Conservation (phyloP, 441 rosid genomes). For the Populus hybrid region DNA sequence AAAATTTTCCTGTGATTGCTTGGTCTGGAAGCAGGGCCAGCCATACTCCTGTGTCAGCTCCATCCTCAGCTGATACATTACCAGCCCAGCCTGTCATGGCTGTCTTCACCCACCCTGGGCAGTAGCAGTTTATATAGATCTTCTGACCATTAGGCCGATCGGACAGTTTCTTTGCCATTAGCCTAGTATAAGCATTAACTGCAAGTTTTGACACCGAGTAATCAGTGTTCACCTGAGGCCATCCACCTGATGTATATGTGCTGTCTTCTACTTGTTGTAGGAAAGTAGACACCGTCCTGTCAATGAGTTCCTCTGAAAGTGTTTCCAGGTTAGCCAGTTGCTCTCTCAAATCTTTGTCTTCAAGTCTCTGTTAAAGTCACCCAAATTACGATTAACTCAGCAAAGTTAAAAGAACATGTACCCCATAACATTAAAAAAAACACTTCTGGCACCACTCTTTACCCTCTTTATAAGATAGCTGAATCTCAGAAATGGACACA, state of each 20-base stretch:
- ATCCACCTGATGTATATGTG: slow-evolving; percentile 77
- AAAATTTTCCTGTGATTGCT: slow-evolving; percentile 69
- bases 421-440: neutral
- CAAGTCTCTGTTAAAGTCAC: slow-evolving; percentile 52
- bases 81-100: slow-evolving; percentile 94
- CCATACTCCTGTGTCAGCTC: slow-evolving; percentile 96
- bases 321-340: slow-evolving; percentile 47
- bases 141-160: slow-evolving; percentile 59
- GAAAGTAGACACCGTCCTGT: slow-evolving; percentile 50
- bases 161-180: slow-evolving; percentile 51
- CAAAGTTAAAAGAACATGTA: neutral
- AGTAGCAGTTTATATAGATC: slow-evolving; percentile 75
- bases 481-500: neutral
- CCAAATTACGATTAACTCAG: slow-evolving; percentile 10
- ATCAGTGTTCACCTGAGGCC: slow-evolving; percentile 82
- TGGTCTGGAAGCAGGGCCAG: slow-evolving; percentile 68
- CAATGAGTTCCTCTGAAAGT: slow-evolving; percentile 66
- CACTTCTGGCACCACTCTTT: neutral
- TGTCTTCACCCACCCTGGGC: slow-evolving; percentile 98
- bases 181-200: slow-evolving; percentile 68
- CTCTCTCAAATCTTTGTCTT: slow-evolving; percentile 53
- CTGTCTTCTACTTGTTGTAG: slow-evolving; percentile 65
- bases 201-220: slow-evolving; percentile 90
- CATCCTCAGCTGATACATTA: slow-evolving; percentile 60
- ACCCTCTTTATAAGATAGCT: neutral